Conservation (phyloP, 306 rosid species). For the Cercis canadensis region DNA sequence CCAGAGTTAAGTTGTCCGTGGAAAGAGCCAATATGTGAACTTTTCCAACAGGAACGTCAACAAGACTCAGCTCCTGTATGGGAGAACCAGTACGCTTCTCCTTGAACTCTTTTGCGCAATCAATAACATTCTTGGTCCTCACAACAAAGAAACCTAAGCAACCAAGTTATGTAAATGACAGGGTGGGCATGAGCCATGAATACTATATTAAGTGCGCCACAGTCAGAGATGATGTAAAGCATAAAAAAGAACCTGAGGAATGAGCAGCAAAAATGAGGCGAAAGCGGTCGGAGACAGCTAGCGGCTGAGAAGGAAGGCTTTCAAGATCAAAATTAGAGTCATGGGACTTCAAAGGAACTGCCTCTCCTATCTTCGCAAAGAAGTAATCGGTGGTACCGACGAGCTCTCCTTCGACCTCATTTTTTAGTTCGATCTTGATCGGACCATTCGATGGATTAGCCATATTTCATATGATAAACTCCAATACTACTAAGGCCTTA, state of each 20-base stretch:
- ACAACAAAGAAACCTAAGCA: constrained; percentile 72
- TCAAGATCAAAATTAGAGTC: constrained; percentile 53
- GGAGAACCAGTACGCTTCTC: constrained; percentile 61
- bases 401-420: constrained; percentile 59
- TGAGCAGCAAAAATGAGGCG: constrained; percentile 74
- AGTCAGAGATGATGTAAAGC: not conserved
- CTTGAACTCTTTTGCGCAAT: constrained; percentile 59
- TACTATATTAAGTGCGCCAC: not conserved
- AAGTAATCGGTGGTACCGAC: constrained; percentile 51
- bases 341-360: constrained; percentile 56
- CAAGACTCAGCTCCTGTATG: constrained; percentile 62
- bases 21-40: constrained; percentile 73
- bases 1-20: constrained; percentile 61
- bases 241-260: constrained; percentile 46
- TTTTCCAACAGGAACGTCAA: constrained; percentile 63
- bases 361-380: constrained; percentile 71
- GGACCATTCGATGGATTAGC: not conserved
- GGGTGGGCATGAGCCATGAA: not conserved
- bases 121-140: constrained; percentile 70
- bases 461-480: constrained; percentile 14
- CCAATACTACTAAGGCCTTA: not conserved
- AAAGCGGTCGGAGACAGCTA: constrained; percentile 71
- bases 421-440: constrained; percentile 43
- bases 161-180: not conserved
- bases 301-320: constrained; percentile 68